A percentile compares a stretch with the other conserved stretches of the same genome.
Conservation (phyloP, 164 flowering plant genomes). For the Chimonanthus praecox region DNA sequence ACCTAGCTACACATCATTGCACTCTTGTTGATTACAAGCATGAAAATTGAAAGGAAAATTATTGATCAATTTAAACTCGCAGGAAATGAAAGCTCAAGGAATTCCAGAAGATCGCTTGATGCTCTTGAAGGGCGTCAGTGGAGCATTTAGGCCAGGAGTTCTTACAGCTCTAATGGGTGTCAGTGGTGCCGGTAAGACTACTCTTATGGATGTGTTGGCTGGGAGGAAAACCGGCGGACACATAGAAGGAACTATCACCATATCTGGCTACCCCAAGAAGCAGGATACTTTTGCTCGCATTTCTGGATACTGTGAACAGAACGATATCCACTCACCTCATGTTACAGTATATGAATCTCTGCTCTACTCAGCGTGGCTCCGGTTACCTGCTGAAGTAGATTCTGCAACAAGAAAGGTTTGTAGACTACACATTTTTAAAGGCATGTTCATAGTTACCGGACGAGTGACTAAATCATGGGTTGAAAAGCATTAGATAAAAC, state of each 20-base stretch:
- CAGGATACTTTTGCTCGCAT: constrained; percentile 55
- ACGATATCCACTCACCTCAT: constrained; percentile 52
- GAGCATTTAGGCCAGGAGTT: constrained; percentile 54
- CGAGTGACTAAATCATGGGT: neutral
- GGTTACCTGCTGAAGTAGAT: constrained; percentile 40
- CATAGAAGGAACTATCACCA: constrained; percentile 37
- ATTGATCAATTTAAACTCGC: neutral
- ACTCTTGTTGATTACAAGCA: neutral
- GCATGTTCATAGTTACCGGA: neutral
- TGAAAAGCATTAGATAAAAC: too few species aligned
- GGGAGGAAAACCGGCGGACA: constrained; percentile 53
- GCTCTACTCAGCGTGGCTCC: constrained; percentile 52
- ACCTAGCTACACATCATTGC: neutral
- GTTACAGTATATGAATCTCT: constrained; percentile 49
- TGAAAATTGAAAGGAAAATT: neutral
- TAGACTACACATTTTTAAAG: neutral
- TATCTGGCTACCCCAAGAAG: constrained; percentile 47
- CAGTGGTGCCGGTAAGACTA: constrained; percentile 64
- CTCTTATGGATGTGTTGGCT: constrained; percentile 50
- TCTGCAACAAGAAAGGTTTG: constrained; percentile 38
- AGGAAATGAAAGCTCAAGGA: constrained; percentile 66
- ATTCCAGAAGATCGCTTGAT: constrained; percentile 26
- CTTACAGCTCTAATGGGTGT: constrained; percentile 60
- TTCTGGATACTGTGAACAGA: constrained; percentile 55
- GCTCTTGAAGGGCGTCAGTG: constrained; percentile 43